Evolutionary conservation across 2,329 filamentous ascomycete genomes (phyloP), one percentile per base, ranked within the genome.

Genomic region (Helotiales sp.): DNA sequence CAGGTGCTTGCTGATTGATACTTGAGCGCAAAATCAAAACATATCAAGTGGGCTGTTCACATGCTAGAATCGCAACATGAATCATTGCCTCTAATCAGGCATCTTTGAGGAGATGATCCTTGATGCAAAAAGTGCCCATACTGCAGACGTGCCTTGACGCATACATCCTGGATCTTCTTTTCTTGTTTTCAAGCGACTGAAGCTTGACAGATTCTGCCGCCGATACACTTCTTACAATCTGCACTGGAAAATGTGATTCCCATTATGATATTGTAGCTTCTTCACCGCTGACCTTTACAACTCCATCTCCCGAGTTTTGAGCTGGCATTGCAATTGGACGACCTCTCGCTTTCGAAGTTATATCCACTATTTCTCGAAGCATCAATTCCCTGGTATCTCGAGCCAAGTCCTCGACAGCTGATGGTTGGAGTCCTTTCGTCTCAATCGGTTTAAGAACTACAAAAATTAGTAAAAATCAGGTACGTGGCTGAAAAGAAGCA

Each of bases 361-460:
- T 79, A 34, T 76, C 75, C 20, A 87, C 70, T 49, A 90, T 80
- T 75, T 90, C 90, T 71, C 85, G 84, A 70, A 94, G 84, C 93
- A 97, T 97, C 61, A 88, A 79, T 22, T 93, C 90, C 65, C 89
- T 86, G 2, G 90, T 92, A 63, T 85, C 85, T 64, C 84, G 83
- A 60, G 90, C 85, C 52, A 97, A 82, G 67, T 87, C 85, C 72
- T 96, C 91, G 62, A 97, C 92, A 77, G 97, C 93, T 61, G 89
- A 88, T 26, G 90, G 69, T 20, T 87, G 92, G 71, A 96, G 84
- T 62, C 87, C 88, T 71, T 87, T 85, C 11, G 93, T 97, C 58
- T 88, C 84, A 69, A 97, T 93, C 1, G 93, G 92, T 74, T 92
- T 87, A 62, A 97, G 83, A 24, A 97, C 92, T 92, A 45, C 8